phyloP scores from a whole-genome alignment of 495 filamentous ascomycete genomes.

The Neurospora tetrasperma region DNA sequence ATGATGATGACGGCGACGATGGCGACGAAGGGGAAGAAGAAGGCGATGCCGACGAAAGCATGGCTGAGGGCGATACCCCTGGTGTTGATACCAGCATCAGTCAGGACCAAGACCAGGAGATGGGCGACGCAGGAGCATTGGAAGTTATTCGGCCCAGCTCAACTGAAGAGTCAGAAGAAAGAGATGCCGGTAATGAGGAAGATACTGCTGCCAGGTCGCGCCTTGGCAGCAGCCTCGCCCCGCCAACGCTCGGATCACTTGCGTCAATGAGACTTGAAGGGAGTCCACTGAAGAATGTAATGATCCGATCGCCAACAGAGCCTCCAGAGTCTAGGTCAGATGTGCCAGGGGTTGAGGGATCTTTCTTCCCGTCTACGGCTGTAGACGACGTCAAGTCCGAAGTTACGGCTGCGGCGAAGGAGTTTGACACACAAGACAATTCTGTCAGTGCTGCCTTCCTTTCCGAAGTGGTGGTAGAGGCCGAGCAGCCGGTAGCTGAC shows the following conservation, averaged over 20 bases:
- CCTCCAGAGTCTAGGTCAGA: slow-evolving; percentile 32
- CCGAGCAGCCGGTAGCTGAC: background rate
- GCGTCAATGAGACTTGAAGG: slow-evolving; percentile 27
- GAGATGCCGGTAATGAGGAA: slow-evolving; percentile 11
- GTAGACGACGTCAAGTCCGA: background rate
- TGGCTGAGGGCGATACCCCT: slow-evolving; percentile 22
- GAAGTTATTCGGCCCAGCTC: slow-evolving; percentile 13
- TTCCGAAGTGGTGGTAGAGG: background rate
- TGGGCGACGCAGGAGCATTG: slow-evolving; percentile 16
- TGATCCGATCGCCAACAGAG: slow-evolving; percentile 27
- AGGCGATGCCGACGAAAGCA: slow-evolving; percentile 27
- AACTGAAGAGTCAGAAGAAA: slow-evolving; percentile 21
- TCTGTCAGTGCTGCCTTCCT: background rate
- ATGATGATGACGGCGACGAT: slow-evolving; percentile 44
- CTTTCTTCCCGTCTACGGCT: background rate
- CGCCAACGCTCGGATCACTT: slow-evolving; percentile 5
- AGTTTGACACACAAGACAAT: background rate
- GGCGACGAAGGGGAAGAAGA: slow-evolving; percentile 30
- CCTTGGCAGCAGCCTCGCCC: slow-evolving; percentile 4
- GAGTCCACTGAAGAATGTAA: slow-evolving; percentile 38
- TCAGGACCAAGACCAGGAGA: slow-evolving; percentile 16
- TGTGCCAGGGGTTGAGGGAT: background rate
- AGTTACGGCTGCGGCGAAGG: slow-evolving; percentile 1
- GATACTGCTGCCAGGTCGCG: slow-evolving; percentile 17
- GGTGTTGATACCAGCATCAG: slow-evolving; percentile 18